Percentiles rank a stretch among this genome's conserved stretches.
phyloP scores from a whole-genome alignment of 805 yeast genomes.

The Yarrowia phangngaensis region DNA sequence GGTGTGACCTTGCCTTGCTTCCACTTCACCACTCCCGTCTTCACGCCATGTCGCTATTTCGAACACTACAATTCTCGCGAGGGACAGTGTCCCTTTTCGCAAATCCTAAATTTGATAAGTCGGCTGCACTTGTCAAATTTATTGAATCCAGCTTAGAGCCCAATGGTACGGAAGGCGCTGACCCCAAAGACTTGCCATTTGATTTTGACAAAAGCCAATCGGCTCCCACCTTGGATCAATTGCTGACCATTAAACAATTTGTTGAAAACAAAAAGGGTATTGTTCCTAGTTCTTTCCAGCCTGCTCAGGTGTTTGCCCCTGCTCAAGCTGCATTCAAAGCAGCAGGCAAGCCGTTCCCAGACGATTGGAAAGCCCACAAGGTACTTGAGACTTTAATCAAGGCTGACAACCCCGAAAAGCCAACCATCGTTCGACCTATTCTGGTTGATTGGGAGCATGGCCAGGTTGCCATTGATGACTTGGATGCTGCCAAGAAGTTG shows the following conservation, averaged over 20 bases:
- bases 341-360: conserved; percentile 11
- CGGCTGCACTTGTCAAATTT: conserved; percentile 1
- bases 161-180: neutral
- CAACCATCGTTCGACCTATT: conserved; percentile 44
- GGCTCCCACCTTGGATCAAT: conserved; percentile 23
- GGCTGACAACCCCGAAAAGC: conserved; percentile 8
- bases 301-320: conserved; percentile 15
- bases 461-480: conserved; percentile 50
- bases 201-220: conserved; percentile 8
- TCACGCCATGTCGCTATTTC: conserved; percentile 8
- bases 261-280: conserved; percentile 22
- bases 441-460: conserved; percentile 63
- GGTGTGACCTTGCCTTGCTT: too few species aligned
- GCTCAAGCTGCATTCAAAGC: conserved; percentile 8
- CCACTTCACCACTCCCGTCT: too few species aligned
- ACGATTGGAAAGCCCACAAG: conserved; percentile 25
- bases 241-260: conserved; percentile 23
- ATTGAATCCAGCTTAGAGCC: neutral
- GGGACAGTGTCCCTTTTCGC: conserved; percentile 23
- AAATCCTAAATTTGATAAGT: conserved; percentile 19
- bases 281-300: conserved; percentile 2
- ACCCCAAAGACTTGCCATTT: conserved; percentile 4
- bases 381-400: conserved; percentile 12
- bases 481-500: conserved; percentile 42
- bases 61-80: conserved; percentile 20